phyloP scores from a whole-genome alignment of 495 filamentous ascomycete genomes.

The Penicillium robsamsonii region DNA sequence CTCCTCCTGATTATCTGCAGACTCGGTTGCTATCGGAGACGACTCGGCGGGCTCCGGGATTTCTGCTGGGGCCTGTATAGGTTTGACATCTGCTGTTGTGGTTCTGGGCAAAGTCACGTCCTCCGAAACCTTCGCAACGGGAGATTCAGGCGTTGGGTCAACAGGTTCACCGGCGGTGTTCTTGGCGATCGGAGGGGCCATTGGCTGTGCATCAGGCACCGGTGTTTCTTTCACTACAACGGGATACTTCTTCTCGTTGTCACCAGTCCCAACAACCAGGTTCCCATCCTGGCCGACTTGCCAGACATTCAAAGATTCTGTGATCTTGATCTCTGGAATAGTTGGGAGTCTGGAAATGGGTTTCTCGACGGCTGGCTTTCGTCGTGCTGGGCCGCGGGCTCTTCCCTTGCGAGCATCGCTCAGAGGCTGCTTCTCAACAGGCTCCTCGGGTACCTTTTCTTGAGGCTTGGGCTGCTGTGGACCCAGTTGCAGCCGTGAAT shows the following conservation, averaged over 20 bases:
- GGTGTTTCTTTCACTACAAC: conserved; percentile 18
- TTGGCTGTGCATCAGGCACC: conserved; percentile 23
- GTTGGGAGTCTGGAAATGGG: conserved; percentile 31
- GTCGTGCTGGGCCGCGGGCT: conserved; percentile 80
- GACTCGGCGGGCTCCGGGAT: conserved; percentile 2
- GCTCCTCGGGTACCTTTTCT: conserved; percentile 60
- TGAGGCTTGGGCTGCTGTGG: conserved; percentile 70
- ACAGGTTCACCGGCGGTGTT: conserved; percentile 58
- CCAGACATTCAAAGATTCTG: conserved; percentile 53
- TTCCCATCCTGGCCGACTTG: conserved; percentile 45
- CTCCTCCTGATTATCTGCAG: conserved; percentile 12
- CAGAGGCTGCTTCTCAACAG: conserved; percentile 72
- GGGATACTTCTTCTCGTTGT: conserved; percentile 22
- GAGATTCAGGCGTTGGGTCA: conserved; percentile 25
- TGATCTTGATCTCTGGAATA: conserved; percentile 46
- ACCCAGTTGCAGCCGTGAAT: conserved; percentile 78
- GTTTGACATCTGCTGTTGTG: conserved; percentile 3
- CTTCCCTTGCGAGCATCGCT: conserved; percentile 84
- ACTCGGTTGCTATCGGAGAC: conserved; percentile 3
- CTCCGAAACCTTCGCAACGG: conserved; percentile 4
- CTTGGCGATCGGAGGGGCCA: conserved; percentile 43
- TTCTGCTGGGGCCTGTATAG: conserved; percentile 6
- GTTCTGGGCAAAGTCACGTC: conserved; percentile 12
- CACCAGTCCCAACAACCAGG: conserved; percentile 37
- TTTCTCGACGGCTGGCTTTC: conserved; percentile 59